These are phyloP conservation scores for Pinus albicaulis DNA, from an alignment of 75 land plant genomes.

Conservation along the genomic window DNA sequence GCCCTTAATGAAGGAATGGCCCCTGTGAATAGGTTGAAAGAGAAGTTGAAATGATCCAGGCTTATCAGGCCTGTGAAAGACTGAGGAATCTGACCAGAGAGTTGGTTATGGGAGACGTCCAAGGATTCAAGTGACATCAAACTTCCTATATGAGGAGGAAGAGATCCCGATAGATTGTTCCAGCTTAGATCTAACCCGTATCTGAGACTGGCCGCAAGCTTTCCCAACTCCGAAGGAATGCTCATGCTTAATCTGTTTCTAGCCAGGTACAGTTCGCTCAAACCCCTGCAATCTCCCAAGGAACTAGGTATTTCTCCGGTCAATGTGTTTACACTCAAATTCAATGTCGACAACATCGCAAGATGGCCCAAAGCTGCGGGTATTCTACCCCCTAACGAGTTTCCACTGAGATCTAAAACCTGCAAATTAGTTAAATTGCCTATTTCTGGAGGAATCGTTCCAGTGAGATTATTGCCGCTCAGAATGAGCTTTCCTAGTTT, in stretches of 20 bases:
- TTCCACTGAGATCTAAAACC: conserved; percentile 66
- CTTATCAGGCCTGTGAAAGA: too few species aligned
- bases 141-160: conserved; percentile 61
- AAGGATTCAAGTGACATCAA: conserved; percentile 54
- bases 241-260: too few species aligned
- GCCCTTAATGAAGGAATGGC: too few species aligned
- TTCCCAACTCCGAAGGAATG: too few species aligned
- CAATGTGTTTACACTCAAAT: too few species aligned
- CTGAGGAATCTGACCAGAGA: conserved; percentile 43
- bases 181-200: conserved; percentile 57
- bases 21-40: too few species aligned
- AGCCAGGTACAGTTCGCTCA: too few species aligned
- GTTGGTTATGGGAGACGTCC: conserved; percentile 43
- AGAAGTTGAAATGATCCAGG: too few species aligned
- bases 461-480: conserved; percentile 34
- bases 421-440: conserved; percentile 39
- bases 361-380: conserved; percentile 41
- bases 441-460: conserved; percentile 50
- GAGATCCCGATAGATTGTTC: conserved; percentile 42
- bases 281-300: too few species aligned
- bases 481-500: conserved; percentile 35
- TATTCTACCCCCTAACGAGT: conserved; percentile 49
- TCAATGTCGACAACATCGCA: too few species aligned
- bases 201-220: conserved; percentile 18
- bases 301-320: too few species aligned